Evolutionary conservation across 2,329 filamentous ascomycete genomes (phyloP).

Genomic region (Alternaria sp.): DNA sequence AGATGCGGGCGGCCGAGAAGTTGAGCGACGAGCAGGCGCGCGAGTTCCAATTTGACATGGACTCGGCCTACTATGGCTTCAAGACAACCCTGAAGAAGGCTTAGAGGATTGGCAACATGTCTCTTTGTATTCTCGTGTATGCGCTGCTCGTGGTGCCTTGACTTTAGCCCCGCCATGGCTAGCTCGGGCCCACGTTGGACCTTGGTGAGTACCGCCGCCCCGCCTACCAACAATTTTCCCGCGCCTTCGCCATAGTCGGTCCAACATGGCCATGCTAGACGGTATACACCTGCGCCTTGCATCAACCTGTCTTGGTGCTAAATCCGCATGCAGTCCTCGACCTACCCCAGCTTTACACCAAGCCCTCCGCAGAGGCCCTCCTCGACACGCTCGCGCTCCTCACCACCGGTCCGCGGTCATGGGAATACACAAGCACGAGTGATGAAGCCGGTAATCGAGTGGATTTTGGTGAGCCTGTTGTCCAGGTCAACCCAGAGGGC

Average conservation of each 20-base stretch:
- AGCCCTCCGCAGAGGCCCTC: conserved; percentile 71
- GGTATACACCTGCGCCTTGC: conserved; percentile 28
- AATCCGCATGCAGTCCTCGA: conserved; percentile 65
- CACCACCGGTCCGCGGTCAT: conserved; percentile 71
- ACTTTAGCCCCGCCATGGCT: conserved; percentile 10
- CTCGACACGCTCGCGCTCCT: conserved; percentile 72
- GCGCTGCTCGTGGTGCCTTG: not conserved
- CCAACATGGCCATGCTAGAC: conserved; percentile 37
- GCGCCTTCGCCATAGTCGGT: conserved; percentile 10
- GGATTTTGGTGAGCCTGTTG: not conserved
- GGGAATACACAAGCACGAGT: conserved; percentile 60
- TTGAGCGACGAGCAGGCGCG: conserved; percentile 85
- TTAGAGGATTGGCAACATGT: conserved; percentile 21
- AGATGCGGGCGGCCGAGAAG: conserved; percentile 96
- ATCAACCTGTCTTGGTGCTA: conserved; percentile 14
- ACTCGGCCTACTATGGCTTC: conserved; percentile 93
- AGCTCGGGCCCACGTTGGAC: conserved; percentile 29
- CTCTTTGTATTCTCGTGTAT: not conserved
- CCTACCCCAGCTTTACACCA: conserved; percentile 83
- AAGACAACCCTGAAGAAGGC: conserved; percentile 72
- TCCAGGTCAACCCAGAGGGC: conserved; percentile 57
- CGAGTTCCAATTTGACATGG: conserved; percentile 91
- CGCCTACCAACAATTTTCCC: conserved; percentile 14
- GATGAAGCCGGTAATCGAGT: conserved; percentile 8
- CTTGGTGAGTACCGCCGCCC: conserved; percentile 19